Evolutionary conservation across 164 flowering plant genomes (phyloP).

Genomic region (Tetrastigma voinierianum): DNA sequence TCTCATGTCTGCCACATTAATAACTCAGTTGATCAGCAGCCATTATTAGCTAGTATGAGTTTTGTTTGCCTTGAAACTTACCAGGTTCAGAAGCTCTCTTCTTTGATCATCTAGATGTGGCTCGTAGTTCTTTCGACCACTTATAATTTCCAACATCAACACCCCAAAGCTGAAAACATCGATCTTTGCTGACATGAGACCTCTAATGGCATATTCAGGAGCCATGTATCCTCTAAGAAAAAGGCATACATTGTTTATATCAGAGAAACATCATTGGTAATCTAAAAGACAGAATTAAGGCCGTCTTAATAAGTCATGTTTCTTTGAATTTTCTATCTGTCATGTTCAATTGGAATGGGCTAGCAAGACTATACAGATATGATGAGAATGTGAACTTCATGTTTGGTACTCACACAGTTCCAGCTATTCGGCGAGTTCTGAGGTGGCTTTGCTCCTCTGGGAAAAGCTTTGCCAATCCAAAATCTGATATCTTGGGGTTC

Average conservation of each 20-base stretch:
- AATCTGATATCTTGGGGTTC: slow-evolving; percentile 22
- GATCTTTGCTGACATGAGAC: slow-evolving; percentile 7
- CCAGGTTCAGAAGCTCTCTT: slow-evolving; percentile 7
- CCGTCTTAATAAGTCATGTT: no score
- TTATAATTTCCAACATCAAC: slow-evolving; percentile 12
- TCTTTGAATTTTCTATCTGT: background rate
- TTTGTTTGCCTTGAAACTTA: background rate
- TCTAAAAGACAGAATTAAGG: background rate
- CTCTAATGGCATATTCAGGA: slow-evolving; percentile 10
- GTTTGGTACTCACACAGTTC: slow-evolving; percentile 3
- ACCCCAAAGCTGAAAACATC: slow-evolving; percentile 16
- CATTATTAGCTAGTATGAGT: no score
- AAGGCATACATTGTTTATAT: background rate
- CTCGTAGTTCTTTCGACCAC: slow-evolving; percentile 14
- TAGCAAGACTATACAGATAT: background rate
- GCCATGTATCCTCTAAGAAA: slow-evolving; percentile 16
- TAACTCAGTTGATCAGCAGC: background rate
- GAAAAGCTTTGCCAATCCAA: slow-evolving; percentile 20
- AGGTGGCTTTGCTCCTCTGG: slow-evolving; percentile 5
- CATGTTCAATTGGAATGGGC: background rate
- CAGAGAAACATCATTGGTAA: background rate
- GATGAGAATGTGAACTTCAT: background rate
- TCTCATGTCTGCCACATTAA: slow-evolving; percentile 5
- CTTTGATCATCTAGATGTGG: slow-evolving; percentile 2
- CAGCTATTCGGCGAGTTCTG: background rate